Base-by-base conservation (phyloP, 2,329 filamentous ascomycete species). In the Eurotiales sp. region DNA sequence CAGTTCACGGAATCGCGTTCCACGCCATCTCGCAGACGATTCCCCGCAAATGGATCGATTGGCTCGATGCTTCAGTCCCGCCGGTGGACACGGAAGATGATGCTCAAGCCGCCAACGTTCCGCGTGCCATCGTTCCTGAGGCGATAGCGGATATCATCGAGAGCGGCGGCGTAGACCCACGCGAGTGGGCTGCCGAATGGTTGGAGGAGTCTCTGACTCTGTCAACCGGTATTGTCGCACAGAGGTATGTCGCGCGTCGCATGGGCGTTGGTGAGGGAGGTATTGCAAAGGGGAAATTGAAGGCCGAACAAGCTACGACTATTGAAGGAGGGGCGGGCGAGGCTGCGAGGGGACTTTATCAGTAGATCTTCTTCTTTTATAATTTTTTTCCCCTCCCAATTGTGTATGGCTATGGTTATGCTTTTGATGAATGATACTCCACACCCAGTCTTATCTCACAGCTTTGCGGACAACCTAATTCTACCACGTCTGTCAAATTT, bases 181-280 rank as follows among this genome's bases (percentile, higher is more conserved):
- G 93, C 52, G 93, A 99, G 69, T 99, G 93, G 93, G 88, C 96
- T 32, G 87, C 91, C 3, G 93, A 97, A 70, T 99, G 93, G 93
- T 81, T 99, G 42, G 92, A 97, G 73, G 92, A 97, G 73, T 75
- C 85, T 0, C 77, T 99, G 27, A 83, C 78, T 36, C 75, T 97
- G 44, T 82, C 84, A 3, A 82, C 95, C 0, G 92, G 93, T 15
- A 77, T 96, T 7, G 86, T 97, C 3, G 93, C 93, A 2, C 93
- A 99, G 78, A 80, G 91, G 57, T 99, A 99, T 66, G 93, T 99
- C 17, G 92, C 93, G 4, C 83, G 88, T 55, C 79, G 93, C 51
- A 99, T 99, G 93, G 92, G 93, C 11, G 92, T 99, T 8, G 92
- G 92, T 11, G 90, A 95, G 69, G 87, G 88, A 63, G 86, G 79